These are phyloP conservation scores for Cercospora zeae-maydis DNA, from an alignment of 2,329 filamentous ascomycete genomes.

Conservation along the genomic window DNA sequence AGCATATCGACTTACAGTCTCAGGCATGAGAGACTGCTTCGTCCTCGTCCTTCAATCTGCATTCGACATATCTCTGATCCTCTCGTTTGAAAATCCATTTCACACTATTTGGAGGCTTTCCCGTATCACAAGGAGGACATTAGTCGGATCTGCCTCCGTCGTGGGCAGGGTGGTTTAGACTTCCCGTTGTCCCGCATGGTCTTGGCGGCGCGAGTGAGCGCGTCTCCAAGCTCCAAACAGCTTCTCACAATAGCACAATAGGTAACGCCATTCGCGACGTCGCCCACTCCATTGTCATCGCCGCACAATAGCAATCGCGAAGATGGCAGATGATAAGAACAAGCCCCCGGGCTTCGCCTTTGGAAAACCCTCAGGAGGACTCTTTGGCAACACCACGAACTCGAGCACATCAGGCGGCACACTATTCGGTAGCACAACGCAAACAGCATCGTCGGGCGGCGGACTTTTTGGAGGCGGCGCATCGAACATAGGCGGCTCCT, in stretches of 20 bases:
- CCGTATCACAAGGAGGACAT: too few species aligned
- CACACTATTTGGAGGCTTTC: too few species aligned
- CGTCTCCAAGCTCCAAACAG: not conserved
- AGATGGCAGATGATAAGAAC: slow-evolving; percentile 23
- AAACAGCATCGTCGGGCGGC: slow-evolving; percentile 8
- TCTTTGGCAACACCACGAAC: slow-evolving; percentile 15
- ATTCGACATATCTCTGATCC: too few species aligned
- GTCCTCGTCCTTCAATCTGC: not conserved
- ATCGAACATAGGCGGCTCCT: slow-evolving; percentile 2
- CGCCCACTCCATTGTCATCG: slow-evolving; percentile 4
- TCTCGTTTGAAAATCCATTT: too few species aligned
- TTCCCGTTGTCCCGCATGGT: not conserved
- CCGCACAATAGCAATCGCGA: slow-evolving; percentile 9
- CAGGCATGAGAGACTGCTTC: not conserved
- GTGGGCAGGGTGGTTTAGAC: not conserved
- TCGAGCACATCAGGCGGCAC: slow-evolving; percentile 4
- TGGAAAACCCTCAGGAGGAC: slow-evolving; percentile 2
- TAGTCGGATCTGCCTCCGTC: too few species aligned
- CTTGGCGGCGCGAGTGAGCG: too few species aligned
- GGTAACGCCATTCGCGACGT: not conserved
- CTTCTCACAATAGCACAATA: slow-evolving; percentile 3
- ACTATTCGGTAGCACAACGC: slow-evolving; percentile 5
- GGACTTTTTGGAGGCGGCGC: slow-evolving; percentile 9
- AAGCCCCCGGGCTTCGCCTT: slow-evolving; percentile 20
- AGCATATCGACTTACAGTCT: not conserved